These are phyloP conservation scores for Acacia melanoxylon DNA, from an alignment of 306 rosid genomes.

Conservation along the genomic window DNA sequence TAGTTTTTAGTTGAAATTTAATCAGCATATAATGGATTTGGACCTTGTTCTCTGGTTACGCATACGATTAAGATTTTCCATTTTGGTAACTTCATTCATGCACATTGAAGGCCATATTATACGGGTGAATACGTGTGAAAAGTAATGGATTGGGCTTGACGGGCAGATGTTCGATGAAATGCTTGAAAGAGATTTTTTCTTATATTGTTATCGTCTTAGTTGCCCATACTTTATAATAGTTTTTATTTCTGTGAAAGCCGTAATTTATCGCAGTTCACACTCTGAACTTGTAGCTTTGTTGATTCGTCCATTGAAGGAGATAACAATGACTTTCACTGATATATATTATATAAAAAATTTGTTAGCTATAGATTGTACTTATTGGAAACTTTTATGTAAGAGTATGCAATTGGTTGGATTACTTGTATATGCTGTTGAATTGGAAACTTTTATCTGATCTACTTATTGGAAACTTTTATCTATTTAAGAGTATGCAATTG, in stretches of 20 bases:
- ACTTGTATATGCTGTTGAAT: too few relatives aligned
- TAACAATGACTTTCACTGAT: not conserved
- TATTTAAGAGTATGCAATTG: too few relatives aligned
- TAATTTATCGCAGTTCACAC: not conserved
- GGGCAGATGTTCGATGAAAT: not conserved
- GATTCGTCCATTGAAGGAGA: not conserved
- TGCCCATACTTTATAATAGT: not conserved
- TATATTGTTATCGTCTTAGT: not conserved
- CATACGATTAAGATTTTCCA: not conserved
- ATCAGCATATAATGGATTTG: not conserved
- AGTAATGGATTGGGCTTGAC: not conserved
- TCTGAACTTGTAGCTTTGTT: not conserved
- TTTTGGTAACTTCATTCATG: not conserved
- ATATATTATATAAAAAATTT: too few relatives aligned
- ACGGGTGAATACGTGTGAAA: not conserved
- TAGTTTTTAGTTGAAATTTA: not conserved
- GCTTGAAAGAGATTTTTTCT: not conserved
- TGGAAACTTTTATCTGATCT: too few relatives aligned
- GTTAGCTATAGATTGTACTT: not conserved
- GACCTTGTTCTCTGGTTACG: not conserved
- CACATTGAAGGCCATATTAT: not conserved
- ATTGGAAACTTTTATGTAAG: too few relatives aligned
- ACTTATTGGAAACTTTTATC: too few relatives aligned
- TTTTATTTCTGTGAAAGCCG: too few relatives aligned
- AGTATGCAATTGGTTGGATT: too few relatives aligned